Evolutionary conservation across 1,284 basidiomycete species (phyloP).

Genomic region (Trichosporon asahii): DNA sequence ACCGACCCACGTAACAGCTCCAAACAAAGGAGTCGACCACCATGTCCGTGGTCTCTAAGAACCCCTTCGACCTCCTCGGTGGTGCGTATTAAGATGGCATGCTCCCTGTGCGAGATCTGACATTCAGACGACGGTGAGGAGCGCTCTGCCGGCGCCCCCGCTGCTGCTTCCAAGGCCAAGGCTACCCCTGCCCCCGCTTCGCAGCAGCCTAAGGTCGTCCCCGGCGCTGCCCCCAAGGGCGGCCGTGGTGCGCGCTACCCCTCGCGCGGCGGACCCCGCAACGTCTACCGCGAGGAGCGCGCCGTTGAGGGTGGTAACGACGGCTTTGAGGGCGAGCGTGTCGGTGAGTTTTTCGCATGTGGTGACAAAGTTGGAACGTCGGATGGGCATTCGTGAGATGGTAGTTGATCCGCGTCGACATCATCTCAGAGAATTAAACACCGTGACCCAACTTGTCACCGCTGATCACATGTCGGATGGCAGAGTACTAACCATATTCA

Average conservation of each 20-base stretch:
- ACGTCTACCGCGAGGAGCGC: slow-evolving; percentile 34
- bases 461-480: background rate
- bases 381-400: background rate
- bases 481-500: slow-evolving; percentile 10
- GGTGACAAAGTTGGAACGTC: background rate
- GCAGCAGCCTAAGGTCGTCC: slow-evolving; percentile 33
- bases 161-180: slow-evolving; percentile 38
- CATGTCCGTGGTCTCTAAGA: slow-evolving; percentile 53
- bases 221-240: slow-evolving; percentile 36
- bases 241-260: slow-evolving; percentile 37
- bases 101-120: background rate
- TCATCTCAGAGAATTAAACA: background rate
- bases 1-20: slow-evolving; percentile 16
- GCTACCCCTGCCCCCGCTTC: slow-evolving; percentile 32
- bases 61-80: slow-evolving; percentile 53
- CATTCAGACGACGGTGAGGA: slow-evolving; percentile 44
- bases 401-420: background rate
- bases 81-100: slow-evolving; percentile 32
- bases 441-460: background rate
- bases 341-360: slow-evolving; percentile 35
- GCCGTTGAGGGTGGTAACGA: slow-evolving; percentile 32
- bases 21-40: slow-evolving; percentile 31
- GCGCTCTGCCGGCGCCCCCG: slow-evolving; percentile 17
- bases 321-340: slow-evolving; percentile 51
- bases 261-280: slow-evolving; percentile 44